Base-by-base conservation (phyloP, 2,329 filamentous ascomycete genomes). In the Phialophora chinensis region DNA sequence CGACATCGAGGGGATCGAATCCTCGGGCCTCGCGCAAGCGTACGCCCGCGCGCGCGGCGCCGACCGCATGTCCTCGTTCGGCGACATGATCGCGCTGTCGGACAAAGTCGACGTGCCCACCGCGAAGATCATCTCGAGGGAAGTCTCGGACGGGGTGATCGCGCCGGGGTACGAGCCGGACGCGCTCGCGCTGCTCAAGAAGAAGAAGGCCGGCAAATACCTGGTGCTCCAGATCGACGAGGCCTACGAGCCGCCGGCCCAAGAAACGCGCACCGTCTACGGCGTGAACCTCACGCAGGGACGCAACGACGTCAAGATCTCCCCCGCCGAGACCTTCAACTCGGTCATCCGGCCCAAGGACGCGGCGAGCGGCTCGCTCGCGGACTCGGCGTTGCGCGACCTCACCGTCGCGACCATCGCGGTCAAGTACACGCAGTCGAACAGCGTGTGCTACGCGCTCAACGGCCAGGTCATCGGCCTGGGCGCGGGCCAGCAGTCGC, bases 171-270 rank as follows among this genome's bases (percentile, higher is more conserved):
- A 95, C 80, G 87, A 91, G 69, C 86, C 88, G 38, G 93, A 91
- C 70, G 95, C 95, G 20, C 87, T 98, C 20, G 92, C 91, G 75
- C 93, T 99, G 69, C 87, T 99, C 71, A 91, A 88, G 81, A 97
- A 97, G 88, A 99, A 99, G 87, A 99, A 99, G 86, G 93, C 90
- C 62, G 95, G 95, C 76, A 96, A 93, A 79, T 99, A 98, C 84
- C 88, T 98, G 55, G 91, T 98, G 55, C 89, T 98, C 50, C 89
- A 98, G 82, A 97, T 99, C 83, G 93, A 99, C 77, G 88, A 91
- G 60, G 87, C 90, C 73, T 98, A 93, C 81, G 86, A 87, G 70
- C 94, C 95, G n/a, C 79, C 85, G 12, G 71, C 80, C 5, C 86
- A 88, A 73, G 95, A 99, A 84, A 88, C 88, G 60, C 88, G 95